Base-by-base conservation (phyloP, 352 stramenopile species). In the Phytopythium boreale region DNA sequence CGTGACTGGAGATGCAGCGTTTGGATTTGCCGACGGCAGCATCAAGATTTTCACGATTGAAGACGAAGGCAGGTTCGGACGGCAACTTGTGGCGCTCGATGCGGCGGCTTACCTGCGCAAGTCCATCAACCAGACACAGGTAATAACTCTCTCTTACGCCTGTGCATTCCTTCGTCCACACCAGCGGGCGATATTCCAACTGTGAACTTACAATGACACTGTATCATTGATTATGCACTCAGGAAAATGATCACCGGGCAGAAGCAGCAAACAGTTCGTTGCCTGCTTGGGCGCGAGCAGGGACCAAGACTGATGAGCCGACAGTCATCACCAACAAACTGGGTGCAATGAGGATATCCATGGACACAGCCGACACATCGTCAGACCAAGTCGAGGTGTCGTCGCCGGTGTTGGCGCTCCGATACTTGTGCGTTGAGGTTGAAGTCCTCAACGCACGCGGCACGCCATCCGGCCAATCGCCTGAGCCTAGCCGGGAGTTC, bases 11-110 rank as follows among this genome's bases (percentile, higher is more conserved):
- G 84, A 95, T 51, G 71, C 77, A 6, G 65, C 71, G 2, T 86
- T 92, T 26, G 86, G 84, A 10, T 95, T 95, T 72, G 78, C 75
- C 0, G 86, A 95, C 36, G 82, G 84, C 31, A 82, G 70, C 10
- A 59, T 93, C 44, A 79, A 79, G 50, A 66, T 90, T 11, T 95
- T 90, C 61, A 68, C 68, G 4, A 20, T 90, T 8, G 56, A 78
- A 52, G 74, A 90, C 50, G 67, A 50, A 7, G 56, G 56, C 9
- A 39, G 34, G 22, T 87, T 80, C 60, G 80, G 76, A 4, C 89
- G 79, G 46, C 78, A 94, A 51, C 66, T 89, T 29, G 75, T 71
- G 20, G 64, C 56, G 14, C 53, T 89, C 4, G 81, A 76, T 39
- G 43, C 89, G 17, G 81, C 82, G 20, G 74, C 69, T 10, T 87